Conservation (phyloP, 2,329 filamentous ascomycete genomes). For the Aspergillus sergii region DNA sequence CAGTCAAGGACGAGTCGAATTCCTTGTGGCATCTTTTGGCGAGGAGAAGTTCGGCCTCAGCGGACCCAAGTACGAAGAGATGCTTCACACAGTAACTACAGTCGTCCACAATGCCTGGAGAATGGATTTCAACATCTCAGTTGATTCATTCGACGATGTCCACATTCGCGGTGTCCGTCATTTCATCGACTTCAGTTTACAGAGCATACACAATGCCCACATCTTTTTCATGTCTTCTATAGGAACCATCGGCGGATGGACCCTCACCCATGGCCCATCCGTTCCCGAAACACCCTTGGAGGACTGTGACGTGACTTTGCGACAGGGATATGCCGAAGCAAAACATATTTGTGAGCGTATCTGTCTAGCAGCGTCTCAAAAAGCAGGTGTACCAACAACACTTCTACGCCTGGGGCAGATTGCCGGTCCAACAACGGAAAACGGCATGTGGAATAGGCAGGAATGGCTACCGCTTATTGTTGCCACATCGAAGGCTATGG, state of each 20-base stretch:
- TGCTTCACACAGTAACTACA: slow-evolving; percentile 26
- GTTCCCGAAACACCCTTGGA: slow-evolving; percentile 28
- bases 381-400: slow-evolving; percentile 18
- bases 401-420: slow-evolving; percentile 38
- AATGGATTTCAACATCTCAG: slow-evolving; percentile 35
- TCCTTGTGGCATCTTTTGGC: slow-evolving; percentile 27
- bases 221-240: slow-evolving; percentile 35
- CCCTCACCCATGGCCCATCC: slow-evolving; percentile 20
- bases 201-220: slow-evolving; percentile 19
- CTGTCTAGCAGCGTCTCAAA: slow-evolving; percentile 35
- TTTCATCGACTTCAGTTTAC: slow-evolving; percentile 27
- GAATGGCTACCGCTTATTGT: slow-evolving; percentile 58
- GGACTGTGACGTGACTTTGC: slow-evolving; percentile 30
- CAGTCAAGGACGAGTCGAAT: slow-evolving; percentile 39
- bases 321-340: slow-evolving; percentile 35
- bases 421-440: slow-evolving; percentile 22
- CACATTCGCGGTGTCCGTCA: slow-evolving; percentile 30
- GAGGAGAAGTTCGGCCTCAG: slow-evolving; percentile 28
- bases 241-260: slow-evolving; percentile 24
- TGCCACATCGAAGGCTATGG: slow-evolving; percentile 53
- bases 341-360: slow-evolving; percentile 47
- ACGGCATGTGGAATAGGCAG: slow-evolving; percentile 53
- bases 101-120: slow-evolving; percentile 42
- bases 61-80: slow-evolving; percentile 21
- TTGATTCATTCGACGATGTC: slow-evolving; percentile 31